Percentiles rank a stretch among this genome's conserved stretches.
Conservation (phyloP, 2,329 filamentous ascomycete species). For the Colletotrichum chlorophyti region DNA sequence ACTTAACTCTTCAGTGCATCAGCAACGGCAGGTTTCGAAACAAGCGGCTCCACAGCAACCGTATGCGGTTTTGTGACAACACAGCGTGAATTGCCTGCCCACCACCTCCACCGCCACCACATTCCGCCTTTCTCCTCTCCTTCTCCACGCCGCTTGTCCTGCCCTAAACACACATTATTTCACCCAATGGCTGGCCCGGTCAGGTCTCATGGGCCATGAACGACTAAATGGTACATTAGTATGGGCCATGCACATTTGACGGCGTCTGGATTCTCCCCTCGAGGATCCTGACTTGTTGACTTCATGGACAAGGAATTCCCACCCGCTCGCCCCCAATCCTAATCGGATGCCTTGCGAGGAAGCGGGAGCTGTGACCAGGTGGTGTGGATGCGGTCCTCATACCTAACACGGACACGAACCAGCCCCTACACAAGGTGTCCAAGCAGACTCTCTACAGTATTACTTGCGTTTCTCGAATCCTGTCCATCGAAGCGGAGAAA, state of each 20-base stretch:
- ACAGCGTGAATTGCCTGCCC: too few species aligned
- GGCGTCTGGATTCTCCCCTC: neutral
- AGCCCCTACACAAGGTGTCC: constrained; percentile 1
- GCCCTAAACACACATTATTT: constrained; percentile 25
- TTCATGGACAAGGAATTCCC: neutral
- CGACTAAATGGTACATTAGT: too few species aligned
- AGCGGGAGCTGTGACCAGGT: constrained; percentile 23
- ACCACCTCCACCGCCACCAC: constrained; percentile 39
- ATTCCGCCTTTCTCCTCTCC: constrained; percentile 32
- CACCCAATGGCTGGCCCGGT: constrained; percentile 5
- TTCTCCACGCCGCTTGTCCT: constrained; percentile 30
- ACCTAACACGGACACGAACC: constrained; percentile 26
- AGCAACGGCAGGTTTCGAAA: constrained; percentile 28
- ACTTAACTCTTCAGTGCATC: constrained; percentile 25
- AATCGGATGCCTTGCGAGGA: constrained; percentile 2
- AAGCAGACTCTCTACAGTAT: too few species aligned
- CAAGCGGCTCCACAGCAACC: constrained; percentile 20
- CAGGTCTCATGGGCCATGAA: constrained; percentile 23
- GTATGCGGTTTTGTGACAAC: constrained; percentile 41
- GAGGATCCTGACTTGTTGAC: neutral
- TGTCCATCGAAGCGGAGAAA: constrained; percentile 12
- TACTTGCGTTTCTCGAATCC: constrained; percentile 10
- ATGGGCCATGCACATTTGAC: constrained; percentile 26
- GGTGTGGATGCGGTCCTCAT: constrained; percentile 10
- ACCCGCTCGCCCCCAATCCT: constrained; percentile 14